Percentiles rank a stretch among this genome's conserved stretches.
Evolutionary conservation across 441 rosid genomes (phyloP).

Genomic region (Gossypium schwendimanii): DNA sequence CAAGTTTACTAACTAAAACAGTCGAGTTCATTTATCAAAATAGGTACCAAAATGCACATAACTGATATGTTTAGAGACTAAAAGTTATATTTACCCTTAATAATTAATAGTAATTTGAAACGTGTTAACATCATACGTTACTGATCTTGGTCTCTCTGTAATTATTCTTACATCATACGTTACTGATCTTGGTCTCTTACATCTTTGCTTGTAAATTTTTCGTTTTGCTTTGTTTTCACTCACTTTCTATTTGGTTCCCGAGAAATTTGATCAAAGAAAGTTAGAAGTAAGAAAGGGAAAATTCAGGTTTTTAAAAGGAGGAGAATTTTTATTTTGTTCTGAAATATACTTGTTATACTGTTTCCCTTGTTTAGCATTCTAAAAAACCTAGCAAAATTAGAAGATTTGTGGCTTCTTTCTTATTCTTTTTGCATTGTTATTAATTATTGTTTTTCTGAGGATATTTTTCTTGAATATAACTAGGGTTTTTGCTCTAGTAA

Average conservation of each 20-base stretch:
- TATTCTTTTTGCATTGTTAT: not conserved
- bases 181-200: too few relatives aligned
- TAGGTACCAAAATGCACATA: too few relatives aligned
- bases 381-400: not conserved
- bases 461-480: not conserved
- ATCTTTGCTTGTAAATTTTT: not conserved
- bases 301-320: not conserved
- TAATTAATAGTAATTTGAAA: not conserved
- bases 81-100: too few relatives aligned
- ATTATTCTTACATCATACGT: too few relatives aligned
- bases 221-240: not conserved
- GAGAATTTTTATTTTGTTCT: not conserved
- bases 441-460: not conserved
- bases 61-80: too few relatives aligned
- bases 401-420: not conserved
- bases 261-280: not conserved
- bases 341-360: not conserved
- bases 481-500: not conserved
- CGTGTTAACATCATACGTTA: not conserved
- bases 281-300: not conserved
- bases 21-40: too few relatives aligned
- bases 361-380: not conserved
- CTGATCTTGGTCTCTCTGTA: not conserved
- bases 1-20: too few relatives aligned
- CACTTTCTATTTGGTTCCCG: not conserved